These are phyloP conservation scores for Andrographis paniculata DNA, from an alignment of 305 asterid species.

Conservation along the genomic window DNA sequence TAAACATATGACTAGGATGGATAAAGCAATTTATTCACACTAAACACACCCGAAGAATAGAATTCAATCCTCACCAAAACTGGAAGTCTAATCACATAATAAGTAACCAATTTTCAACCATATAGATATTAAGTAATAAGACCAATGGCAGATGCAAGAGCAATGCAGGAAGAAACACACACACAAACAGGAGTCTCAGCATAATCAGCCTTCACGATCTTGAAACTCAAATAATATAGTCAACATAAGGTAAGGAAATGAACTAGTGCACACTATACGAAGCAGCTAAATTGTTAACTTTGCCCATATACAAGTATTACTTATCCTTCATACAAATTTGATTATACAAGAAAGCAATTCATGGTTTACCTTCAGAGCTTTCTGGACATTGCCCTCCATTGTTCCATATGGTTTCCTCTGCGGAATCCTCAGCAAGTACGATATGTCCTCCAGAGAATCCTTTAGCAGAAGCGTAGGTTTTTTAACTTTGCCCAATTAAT, in stretches of 20 bases:
- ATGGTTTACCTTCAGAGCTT: constrained; percentile 71
- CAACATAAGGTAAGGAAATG: constrained; percentile 1
- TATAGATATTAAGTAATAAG: too few species aligned
- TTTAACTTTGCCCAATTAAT: neutral
- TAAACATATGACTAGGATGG: too few species aligned
- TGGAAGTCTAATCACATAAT: too few species aligned
- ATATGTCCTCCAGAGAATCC: constrained; percentile 93
- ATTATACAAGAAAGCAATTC: constrained; percentile 10
- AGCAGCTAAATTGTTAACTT: constrained; percentile 9
- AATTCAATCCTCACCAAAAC: too few species aligned
- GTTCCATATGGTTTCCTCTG: constrained; percentile 97
- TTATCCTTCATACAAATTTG: constrained; percentile 2
- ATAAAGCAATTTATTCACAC: too few species aligned
- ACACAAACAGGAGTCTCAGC: constrained; percentile 1
- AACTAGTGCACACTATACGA: neutral
- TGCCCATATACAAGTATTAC: neutral
- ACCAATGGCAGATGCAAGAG: too few species aligned
- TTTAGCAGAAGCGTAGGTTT: constrained; percentile 21
- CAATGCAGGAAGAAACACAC: constrained; percentile 2
- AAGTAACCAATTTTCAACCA: too few species aligned
- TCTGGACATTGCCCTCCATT: constrained; percentile 94
- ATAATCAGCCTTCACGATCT: constrained; percentile 3
- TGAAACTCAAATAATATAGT: neutral
- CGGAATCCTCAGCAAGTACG: constrained; percentile 94
- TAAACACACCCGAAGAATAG: too few species aligned